Conservation (phyloP, 208 protist species). For the Trypanosomatidae sp. region DNA sequence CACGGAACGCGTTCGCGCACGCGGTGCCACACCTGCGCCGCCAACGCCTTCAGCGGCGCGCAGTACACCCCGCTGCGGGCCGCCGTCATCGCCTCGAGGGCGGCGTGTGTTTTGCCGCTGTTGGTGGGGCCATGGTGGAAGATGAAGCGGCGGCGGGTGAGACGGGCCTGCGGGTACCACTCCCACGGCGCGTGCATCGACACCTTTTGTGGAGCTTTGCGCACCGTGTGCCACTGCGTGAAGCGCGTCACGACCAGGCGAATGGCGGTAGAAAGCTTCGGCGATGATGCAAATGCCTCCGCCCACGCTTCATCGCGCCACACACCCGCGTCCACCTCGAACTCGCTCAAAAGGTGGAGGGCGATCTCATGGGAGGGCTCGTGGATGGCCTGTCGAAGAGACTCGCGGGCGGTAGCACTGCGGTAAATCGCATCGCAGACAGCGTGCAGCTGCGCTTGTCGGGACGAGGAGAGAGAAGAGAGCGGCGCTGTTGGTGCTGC, state of each 20-base stretch:
- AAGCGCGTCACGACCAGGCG: constrained; percentile 40
- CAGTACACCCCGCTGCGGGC: constrained; percentile 90
- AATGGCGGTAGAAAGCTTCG: constrained; percentile 21
- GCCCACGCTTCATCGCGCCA: constrained; percentile 31
- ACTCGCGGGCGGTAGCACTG: constrained; percentile 43
- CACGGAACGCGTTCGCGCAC: constrained; percentile 82
- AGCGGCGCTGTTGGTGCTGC: no score
- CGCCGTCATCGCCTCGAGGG: constrained; percentile 57
- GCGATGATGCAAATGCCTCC: constrained; percentile 9
- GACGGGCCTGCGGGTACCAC: constrained; percentile 83
- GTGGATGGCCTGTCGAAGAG: constrained; percentile 56
- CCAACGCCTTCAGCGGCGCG: constrained; percentile 94
- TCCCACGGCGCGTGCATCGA: constrained; percentile 73
- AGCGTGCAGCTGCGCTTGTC: constrained; percentile 6
- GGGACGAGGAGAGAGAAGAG: background rate
- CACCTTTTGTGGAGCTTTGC: constrained; percentile 54
- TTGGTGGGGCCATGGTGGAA: constrained; percentile 95
- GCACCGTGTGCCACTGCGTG: constrained; percentile 62
- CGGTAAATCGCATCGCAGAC: constrained; percentile 57
- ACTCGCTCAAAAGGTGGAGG: constrained; percentile 50
- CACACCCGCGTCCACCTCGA: constrained; percentile 39
- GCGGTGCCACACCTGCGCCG: constrained; percentile 89
- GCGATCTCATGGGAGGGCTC: constrained; percentile 66
- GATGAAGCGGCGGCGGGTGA: constrained; percentile 73
- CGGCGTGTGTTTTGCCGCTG: constrained; percentile 94